Evolutionary conservation across 164 flowering plant species (phyloP).

Genomic region (Aristolochia fimbriata): DNA sequence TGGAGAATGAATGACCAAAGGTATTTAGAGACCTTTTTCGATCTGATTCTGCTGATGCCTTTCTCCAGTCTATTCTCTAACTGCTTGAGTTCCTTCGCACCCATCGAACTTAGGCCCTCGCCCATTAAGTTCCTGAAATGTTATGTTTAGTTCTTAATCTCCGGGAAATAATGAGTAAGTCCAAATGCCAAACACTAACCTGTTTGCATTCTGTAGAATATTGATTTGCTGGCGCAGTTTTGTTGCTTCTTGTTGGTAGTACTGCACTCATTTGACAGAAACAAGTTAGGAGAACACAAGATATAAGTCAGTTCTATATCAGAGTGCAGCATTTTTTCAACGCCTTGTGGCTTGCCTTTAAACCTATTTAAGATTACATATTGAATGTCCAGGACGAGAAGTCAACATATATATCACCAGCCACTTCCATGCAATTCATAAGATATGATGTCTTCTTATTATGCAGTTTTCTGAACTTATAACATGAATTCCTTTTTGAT

Average conservation of each 20-base stretch:
- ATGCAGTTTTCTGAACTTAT: too few relatives aligned
- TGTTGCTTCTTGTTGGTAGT: slow-evolving; percentile 71
- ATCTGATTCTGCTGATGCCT: slow-evolving; percentile 62
- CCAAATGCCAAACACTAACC: slow-evolving; percentile 19
- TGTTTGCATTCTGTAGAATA: slow-evolving; percentile 50
- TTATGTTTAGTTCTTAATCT: neutral
- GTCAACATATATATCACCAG: too few relatives aligned
- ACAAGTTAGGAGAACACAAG: neutral
- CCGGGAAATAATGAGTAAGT: too few relatives aligned
- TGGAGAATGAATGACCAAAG: neutral
- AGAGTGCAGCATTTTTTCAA: too few relatives aligned
- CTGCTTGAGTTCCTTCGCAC: slow-evolving; percentile 50
- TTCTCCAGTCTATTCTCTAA: slow-evolving; percentile 55
- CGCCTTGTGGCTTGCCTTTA: too few relatives aligned
- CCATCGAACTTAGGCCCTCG: slow-evolving; percentile 42
- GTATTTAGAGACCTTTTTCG: slow-evolving; percentile 55
- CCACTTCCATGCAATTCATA: too few relatives aligned
- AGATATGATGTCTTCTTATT: too few relatives aligned
- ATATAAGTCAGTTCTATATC: too few relatives aligned
- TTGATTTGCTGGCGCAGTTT: slow-evolving; percentile 50
- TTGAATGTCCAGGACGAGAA: too few relatives aligned
- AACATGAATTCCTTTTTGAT: too few relatives aligned
- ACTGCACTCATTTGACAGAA: slow-evolving; percentile 26
- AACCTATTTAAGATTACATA: too few relatives aligned
- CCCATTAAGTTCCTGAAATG: slow-evolving; percentile 61